Evolutionary conservation across 805 yeast genomes (phyloP), one percentile per base, ranked within the genome.

Genomic region (Clavispora fructus): DNA sequence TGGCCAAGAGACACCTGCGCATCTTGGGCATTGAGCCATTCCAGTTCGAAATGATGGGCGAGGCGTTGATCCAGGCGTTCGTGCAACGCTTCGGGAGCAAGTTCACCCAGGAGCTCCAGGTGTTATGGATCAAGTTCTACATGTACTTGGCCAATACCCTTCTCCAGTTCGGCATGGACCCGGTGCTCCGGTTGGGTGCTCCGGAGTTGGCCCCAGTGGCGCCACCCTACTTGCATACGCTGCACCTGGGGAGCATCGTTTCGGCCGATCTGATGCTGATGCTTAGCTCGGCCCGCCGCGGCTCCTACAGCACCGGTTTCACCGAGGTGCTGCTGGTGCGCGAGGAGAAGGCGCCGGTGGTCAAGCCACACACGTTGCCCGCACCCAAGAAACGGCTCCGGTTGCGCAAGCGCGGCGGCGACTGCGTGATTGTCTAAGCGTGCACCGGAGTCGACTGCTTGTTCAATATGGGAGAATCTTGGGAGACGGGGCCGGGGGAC

Each of bases 1-100:
- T 87, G 53, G 95, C 91, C 1, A 85, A 85, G 59, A 69, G 87
- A 43, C 95, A 88, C 62, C 69, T 88, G 2, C 68, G 95, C 53
- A 82, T 87, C 42, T 67, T 87, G 50, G 88, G 87, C 13, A 83
- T 86, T 35, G 89, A 84, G 49, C 75, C 86, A 0, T 73, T 75
- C 2, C 82, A 80, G 58, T 85, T 82, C 54, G 83, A 83, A 60
- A 62, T 82, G 32, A 81, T 85, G 89, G 92, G 92, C 1, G 77
- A 77, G 45, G 89, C 90, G 0, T 68, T 85, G 39, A 69, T 85
- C 47, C 78, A 75, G 55, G 85, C 92, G 0, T 80, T 85, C 53
- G 76, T 77, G 55, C 88, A 83, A 59, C 64, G 90, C 53, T 83
- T 83, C 52, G 73, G 74, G 11, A 52, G 44, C 71, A 63, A 68